These are phyloP conservation scores for Candida gigantensis DNA, from an alignment of 1,139 yeast species.

Conservation along the genomic window DNA sequence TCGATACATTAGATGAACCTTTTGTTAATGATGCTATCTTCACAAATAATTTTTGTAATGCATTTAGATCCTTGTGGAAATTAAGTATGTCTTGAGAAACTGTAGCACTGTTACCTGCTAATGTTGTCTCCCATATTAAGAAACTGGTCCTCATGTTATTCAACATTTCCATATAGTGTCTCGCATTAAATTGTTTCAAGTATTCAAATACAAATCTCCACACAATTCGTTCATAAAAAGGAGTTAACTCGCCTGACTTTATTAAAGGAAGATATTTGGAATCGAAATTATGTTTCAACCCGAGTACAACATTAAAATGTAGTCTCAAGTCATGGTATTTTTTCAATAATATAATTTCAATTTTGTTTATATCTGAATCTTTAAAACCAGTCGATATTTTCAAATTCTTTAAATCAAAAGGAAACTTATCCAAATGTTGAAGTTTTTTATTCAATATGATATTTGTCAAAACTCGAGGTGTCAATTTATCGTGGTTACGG, in stretches of 20 bases:
- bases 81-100: conserved; percentile 21
- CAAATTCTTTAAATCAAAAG: conserved; percentile 15
- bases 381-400: conserved; percentile 2
- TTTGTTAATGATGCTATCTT: conserved; percentile 15
- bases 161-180: conserved; percentile 25
- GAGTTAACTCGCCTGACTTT: conserved; percentile 23
- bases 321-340: conserved; percentile 35
- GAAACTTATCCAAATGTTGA: conserved; percentile 23
- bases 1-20: conserved; percentile 3
- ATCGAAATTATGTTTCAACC: conserved; percentile 30
- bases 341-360: conserved; percentile 35
- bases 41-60: conserved; percentile 30
- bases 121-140: conserved; percentile 44
- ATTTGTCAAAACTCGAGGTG: conserved; percentile 26
- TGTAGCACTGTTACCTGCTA: conserved; percentile 15
- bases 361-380: conserved; percentile 17
- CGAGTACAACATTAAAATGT: conserved; percentile 34
- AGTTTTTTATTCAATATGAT: conserved; percentile 32
- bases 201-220: conserved; percentile 47
- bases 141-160: conserved; percentile 30
- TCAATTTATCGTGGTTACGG: conserved; percentile 28
- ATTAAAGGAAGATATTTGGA: conserved; percentile 30
- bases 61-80: conserved; percentile 19
- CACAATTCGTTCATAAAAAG: conserved; percentile 43
- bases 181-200: conserved; percentile 25